These are phyloP conservation scores for Zygosaccharomyces bailii DNA, from an alignment of 805 yeast genomes.

Conservation along the genomic window DNA sequence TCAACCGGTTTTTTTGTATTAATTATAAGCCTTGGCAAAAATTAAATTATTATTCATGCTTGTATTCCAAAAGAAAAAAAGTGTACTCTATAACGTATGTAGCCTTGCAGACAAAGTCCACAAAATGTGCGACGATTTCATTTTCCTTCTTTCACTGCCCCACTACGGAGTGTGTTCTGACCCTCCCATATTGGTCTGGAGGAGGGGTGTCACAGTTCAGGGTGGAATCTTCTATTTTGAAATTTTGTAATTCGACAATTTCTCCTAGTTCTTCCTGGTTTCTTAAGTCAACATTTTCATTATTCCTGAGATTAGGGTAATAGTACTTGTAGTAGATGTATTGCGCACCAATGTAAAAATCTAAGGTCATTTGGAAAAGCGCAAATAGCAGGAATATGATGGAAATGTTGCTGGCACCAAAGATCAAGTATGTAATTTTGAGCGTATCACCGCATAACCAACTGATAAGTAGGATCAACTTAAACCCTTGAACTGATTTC, in stretches of 20 bases:
- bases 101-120: neutral
- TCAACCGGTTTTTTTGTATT: neutral
- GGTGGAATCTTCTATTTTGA: conserved; percentile 9
- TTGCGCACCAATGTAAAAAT: conserved; percentile 68
- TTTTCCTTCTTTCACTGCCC: conserved; percentile 2
- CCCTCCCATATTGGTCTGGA: conserved; percentile 12
- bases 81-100: conserved; percentile 4
- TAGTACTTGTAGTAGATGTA: conserved; percentile 58
- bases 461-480: conserved; percentile 65
- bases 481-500: conserved; percentile 73
- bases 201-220: conserved; percentile 9
- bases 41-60: neutral
- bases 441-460: conserved; percentile 90
- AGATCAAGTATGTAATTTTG: conserved; percentile 69
- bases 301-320: conserved; percentile 21
- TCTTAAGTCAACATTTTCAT: neutral
- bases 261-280: conserved; percentile 9
- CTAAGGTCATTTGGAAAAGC: conserved; percentile 71
- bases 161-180: conserved; percentile 11
- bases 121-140: neutral
- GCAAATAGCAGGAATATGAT: conserved; percentile 65
- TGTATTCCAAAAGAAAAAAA: conserved; percentile 5
- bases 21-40: too few species aligned
- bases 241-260: conserved; percentile 17
- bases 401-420: conserved; percentile 70